phyloP scores from a whole-genome alignment of 345 rosid genomes.

The Combretum micranthum region DNA sequence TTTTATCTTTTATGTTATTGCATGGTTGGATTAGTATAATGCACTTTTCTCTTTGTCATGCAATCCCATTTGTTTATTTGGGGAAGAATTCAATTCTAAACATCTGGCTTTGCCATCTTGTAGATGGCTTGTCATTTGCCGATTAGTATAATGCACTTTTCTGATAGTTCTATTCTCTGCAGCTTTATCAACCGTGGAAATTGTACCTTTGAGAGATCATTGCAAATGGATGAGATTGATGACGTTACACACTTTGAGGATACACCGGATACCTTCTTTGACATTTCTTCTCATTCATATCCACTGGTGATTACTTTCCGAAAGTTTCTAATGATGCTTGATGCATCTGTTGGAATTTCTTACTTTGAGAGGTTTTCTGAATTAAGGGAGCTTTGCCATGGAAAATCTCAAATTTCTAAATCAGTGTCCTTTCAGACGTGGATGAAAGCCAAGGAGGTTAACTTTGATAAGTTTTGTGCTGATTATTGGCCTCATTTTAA shows the following conservation, averaged over 20 bases:
- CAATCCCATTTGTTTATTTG: neutral
- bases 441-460: conserved; percentile 40
- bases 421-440: conserved; percentile 20
- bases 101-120: neutral
- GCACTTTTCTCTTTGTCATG: no score
- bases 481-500: conserved; percentile 49
- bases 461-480: conserved; percentile 32
- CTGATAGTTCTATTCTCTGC: conserved; percentile 9
- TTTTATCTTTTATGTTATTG: no score
- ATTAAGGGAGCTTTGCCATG: conserved; percentile 15
- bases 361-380: conserved; percentile 40
- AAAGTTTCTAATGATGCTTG: conserved; percentile 55
- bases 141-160: neutral
- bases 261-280: conserved; percentile 34
- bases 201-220: conserved; percentile 8
- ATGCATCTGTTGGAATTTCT: conserved; percentile 38
- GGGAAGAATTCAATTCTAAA: neutral
- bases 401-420: conserved; percentile 12
- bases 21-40: no score
- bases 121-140: neutral
- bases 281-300: conserved; percentile 20
- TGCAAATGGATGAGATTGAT: conserved; percentile 24
- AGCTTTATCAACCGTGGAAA: conserved; percentile 30
- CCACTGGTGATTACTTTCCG: conserved; percentile 49
- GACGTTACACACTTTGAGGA: conserved; percentile 28